Conservation (phyloP, 139 green algal species). For the Coelastrella sp. region DNA sequence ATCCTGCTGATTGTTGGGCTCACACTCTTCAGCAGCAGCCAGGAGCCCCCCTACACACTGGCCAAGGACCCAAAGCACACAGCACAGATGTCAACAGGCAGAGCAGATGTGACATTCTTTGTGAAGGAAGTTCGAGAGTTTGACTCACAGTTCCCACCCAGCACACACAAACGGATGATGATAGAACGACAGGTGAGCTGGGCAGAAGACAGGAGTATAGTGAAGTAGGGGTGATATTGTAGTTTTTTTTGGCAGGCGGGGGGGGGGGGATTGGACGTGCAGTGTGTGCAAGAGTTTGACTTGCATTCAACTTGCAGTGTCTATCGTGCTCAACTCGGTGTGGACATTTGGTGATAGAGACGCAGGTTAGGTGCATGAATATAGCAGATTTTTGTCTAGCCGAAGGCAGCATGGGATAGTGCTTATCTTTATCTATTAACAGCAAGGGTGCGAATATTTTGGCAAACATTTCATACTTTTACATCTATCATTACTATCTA, state of each 20-base stretch:
- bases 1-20: constrained; percentile 57
- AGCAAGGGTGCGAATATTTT: too few species aligned
- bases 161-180: constrained; percentile 25
- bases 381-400: too few species aligned
- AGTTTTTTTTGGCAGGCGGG: neutral
- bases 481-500: too few species aligned
- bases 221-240: neutral
- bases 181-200: constrained; percentile 61
- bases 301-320: neutral
- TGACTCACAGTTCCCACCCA: neutral
- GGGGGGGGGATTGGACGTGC: neutral
- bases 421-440: too few species aligned
- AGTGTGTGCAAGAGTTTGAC: neutral
- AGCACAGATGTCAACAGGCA: neutral
- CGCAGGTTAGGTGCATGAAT: too few species aligned
- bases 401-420: too few species aligned
- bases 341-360: too few species aligned
- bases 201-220: too few species aligned
- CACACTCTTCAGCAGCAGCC: constrained; percentile 48
- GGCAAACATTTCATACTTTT: too few species aligned
- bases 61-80: constrained; percentile 8
- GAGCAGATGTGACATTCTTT: constrained; percentile 31
- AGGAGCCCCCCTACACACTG: constrained; percentile 35
- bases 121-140: constrained; percentile 32
- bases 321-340: neutral